phyloP scores from a whole-genome alignment of 2,329 filamentous ascomycete genomes.

The Xylaria sp. region DNA sequence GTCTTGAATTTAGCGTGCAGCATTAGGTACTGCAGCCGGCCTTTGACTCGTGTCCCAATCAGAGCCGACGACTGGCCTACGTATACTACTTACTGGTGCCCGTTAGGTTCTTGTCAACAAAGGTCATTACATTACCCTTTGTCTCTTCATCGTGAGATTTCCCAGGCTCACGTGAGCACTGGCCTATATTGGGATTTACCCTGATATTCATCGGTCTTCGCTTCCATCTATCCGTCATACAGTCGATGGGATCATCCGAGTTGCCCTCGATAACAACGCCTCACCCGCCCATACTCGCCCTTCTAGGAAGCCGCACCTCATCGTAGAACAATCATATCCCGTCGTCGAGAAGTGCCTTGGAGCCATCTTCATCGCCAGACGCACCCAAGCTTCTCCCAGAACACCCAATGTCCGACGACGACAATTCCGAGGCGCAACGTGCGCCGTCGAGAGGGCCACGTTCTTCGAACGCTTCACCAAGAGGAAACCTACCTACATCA shows the following conservation, averaged over 20 bases:
- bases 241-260: slow-evolving; percentile 50
- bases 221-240: slow-evolving; percentile 43
- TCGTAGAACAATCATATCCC: slow-evolving; percentile 55
- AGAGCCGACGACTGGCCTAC: neutral
- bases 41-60: neutral
- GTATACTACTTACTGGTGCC: neutral
- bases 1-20: neutral
- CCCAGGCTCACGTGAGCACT: slow-evolving; percentile 5
- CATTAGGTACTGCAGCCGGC: neutral
- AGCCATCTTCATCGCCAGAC: slow-evolving; percentile 42
- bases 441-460: slow-evolving; percentile 51
- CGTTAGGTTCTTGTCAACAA: slow-evolving; percentile 17
- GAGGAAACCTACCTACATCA: slow-evolving; percentile 40
- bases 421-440: slow-evolving; percentile 49
- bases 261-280: slow-evolving; percentile 53
- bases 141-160: slow-evolving; percentile 48
- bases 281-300: slow-evolving; percentile 52
- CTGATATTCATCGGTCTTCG: slow-evolving; percentile 34
- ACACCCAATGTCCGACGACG: slow-evolving; percentile 52
- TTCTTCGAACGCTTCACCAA: slow-evolving; percentile 40
- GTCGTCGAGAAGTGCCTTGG: slow-evolving; percentile 41
- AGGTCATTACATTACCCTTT: slow-evolving; percentile 36
- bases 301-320: slow-evolving; percentile 56
- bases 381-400: slow-evolving; percentile 40
- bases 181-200: neutral